Conservation (phyloP, 108 stramenopile species). For the Bacterosira constricta region DNA sequence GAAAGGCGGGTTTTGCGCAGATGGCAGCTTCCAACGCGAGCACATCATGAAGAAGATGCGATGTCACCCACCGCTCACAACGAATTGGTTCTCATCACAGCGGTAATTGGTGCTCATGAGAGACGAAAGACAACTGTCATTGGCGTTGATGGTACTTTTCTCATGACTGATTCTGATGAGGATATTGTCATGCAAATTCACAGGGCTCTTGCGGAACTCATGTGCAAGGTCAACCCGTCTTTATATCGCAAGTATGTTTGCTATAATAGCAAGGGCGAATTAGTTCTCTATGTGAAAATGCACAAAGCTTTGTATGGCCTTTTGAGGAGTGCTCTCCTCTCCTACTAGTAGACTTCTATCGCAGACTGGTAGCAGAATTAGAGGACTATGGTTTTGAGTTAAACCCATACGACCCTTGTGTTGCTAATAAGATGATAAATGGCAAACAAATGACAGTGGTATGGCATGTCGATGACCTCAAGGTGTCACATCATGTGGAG, state of each 20-base stretch:
- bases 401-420: slow-evolving; percentile 52
- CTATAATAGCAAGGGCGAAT: slow-evolving; percentile 14
- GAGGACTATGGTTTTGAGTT: slow-evolving; percentile 15
- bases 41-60: slow-evolving; percentile 15
- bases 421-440: slow-evolving; percentile 34
- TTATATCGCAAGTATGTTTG: slow-evolving; percentile 21
- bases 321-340: slow-evolving; percentile 37
- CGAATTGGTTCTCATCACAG: not conserved
- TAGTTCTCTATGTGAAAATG: slow-evolving; percentile 24
- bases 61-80: not conserved
- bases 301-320: slow-evolving; percentile 51
- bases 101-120: slow-evolving; percentile 32
- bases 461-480: slow-evolving; percentile 53
- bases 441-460: slow-evolving; percentile 45
- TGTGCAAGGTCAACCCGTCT: slow-evolving; percentile 19
- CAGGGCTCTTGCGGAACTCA: slow-evolving; percentile 28
- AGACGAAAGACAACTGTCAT: slow-evolving; percentile 24
- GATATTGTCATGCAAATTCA: slow-evolving; percentile 20
- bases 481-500: slow-evolving; percentile 30
- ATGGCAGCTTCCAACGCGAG: not conserved
- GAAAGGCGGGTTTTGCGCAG: no score
- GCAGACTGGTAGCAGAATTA: slow-evolving; percentile 24
- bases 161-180: slow-evolving; percentile 39
- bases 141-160: slow-evolving; percentile 41
- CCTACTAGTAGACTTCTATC: no score